Percentiles rank a stretch among this genome's conserved stretches.
These are phyloP conservation scores for Nepenthes mirabilis DNA, from an alignment of 148 eudicot genomes.

Conservation along the genomic window DNA sequence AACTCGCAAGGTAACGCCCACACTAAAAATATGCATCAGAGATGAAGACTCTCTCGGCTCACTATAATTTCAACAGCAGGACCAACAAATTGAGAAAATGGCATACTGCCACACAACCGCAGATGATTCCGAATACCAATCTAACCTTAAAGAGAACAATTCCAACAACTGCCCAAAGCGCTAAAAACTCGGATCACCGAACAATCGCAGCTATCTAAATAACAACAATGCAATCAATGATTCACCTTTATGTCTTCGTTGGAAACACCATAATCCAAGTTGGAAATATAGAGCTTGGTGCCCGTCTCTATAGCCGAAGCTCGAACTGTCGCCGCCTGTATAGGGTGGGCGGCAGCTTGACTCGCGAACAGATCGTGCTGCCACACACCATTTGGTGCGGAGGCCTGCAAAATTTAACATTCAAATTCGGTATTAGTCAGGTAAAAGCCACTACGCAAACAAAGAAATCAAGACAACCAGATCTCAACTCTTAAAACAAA, in stretches of 20 bases:
- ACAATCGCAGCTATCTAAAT: background rate
- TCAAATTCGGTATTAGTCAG: background rate
- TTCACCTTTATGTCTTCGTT: conserved; percentile 81
- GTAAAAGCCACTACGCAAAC: background rate
- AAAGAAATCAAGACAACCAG: background rate
- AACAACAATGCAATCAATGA: background rate
- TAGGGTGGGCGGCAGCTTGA: conserved; percentile 13
- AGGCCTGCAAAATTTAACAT: background rate
- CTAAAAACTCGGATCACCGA: background rate
- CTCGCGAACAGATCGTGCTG: conserved; percentile 60
- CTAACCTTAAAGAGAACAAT: background rate
- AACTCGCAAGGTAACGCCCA: no score
- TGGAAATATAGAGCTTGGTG: conserved; percentile 82
- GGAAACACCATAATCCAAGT: conserved; percentile 86
- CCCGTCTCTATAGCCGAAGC: conserved; percentile 65
- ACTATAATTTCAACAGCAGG: no score
- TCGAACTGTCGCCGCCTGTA: conserved; percentile 8
- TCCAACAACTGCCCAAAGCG: no score
- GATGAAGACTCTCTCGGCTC: no score
- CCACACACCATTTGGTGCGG: conserved; percentile 68
- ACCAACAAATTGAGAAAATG: no score
- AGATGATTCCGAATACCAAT: background rate
- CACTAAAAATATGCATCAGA: no score
- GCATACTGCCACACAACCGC: no score
- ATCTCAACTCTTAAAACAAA: background rate